A percentile compares a stretch with the other conserved stretches of the same genome.
These are phyloP conservation scores for Mikania micrantha DNA, from an alignment of 129 eudicot genomes.

Conservation along the genomic window DNA sequence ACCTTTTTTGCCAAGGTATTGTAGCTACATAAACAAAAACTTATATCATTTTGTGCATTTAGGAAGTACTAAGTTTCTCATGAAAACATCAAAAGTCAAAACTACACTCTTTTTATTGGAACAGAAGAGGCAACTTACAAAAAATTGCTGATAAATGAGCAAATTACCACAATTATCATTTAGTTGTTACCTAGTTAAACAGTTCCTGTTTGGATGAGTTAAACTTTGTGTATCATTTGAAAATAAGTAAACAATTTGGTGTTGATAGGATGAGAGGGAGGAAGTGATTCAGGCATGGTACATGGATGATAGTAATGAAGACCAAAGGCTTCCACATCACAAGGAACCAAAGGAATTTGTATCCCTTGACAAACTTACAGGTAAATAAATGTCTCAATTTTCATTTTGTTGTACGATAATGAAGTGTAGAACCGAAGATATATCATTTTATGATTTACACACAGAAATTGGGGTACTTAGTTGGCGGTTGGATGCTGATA, in stretches of 20 bases:
- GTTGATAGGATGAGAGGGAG: slow-evolving; percentile 60
- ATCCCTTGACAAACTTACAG: slow-evolving; percentile 73
- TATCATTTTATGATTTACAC: slow-evolving; percentile 1
- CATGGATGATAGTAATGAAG: slow-evolving; percentile 87
- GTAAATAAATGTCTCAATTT: slow-evolving; percentile 18
- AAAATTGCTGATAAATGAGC: neutral
- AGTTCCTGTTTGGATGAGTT: neutral
- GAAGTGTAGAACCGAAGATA: slow-evolving; percentile 1
- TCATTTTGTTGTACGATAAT: neutral
- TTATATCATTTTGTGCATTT: neutral
- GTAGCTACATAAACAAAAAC: neutral
- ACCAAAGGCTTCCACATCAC: slow-evolving; percentile 97
- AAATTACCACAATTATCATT: neutral
- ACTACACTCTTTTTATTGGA: neutral
- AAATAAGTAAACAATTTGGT: neutral
- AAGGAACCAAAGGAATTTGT: slow-evolving; percentile 76
- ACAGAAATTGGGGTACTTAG: slow-evolving; percentile 92
- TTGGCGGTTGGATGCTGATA: slow-evolving; percentile 95
- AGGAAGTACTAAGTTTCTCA: neutral
- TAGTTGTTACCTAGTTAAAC: neutral
- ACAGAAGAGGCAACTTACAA: neutral
- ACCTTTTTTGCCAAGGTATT: neutral
- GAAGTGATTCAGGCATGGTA: slow-evolving; percentile 98
- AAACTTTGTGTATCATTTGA: neutral
- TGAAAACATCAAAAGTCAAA: neutral